A percentile compares a stretch with the other conserved stretches of the same genome.
phyloP scores from a whole-genome alignment of 1,139 yeast species.

The Yamadazyma buinensis region DNA sequence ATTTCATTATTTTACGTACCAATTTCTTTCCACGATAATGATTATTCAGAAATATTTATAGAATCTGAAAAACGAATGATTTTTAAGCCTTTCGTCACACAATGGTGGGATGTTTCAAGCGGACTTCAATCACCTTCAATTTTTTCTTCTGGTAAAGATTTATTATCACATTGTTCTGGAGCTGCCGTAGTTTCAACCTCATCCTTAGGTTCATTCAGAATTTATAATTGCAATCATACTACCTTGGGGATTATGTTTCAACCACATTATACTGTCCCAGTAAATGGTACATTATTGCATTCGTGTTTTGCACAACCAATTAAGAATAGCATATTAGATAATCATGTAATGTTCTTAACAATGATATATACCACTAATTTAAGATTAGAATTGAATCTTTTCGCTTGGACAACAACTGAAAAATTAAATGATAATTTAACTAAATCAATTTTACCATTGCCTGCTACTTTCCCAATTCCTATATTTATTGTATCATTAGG shows the following conservation, averaged over 20 bases:
- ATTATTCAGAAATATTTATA: slow-evolving; percentile 16
- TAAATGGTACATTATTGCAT: slow-evolving; percentile 40
- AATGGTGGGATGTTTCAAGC: slow-evolving; percentile 46
- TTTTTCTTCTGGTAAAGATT: slow-evolving; percentile 31
- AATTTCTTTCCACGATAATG: slow-evolving; percentile 23
- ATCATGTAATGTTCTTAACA: slow-evolving; percentile 33
- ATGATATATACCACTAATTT: slow-evolving; percentile 34
- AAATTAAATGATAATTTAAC: slow-evolving; percentile 19
- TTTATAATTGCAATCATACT: slow-evolving; percentile 34
- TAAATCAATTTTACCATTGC: slow-evolving; percentile 29
- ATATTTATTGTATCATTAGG: slow-evolving; percentile 36
- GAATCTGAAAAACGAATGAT: slow-evolving; percentile 11
- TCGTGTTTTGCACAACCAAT: slow-evolving; percentile 42
- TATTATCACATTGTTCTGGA: slow-evolving; percentile 37
- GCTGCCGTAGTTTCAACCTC: slow-evolving; percentile 37
- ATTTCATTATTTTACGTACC: slow-evolving; percentile 36
- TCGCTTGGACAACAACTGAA: slow-evolving; percentile 38
- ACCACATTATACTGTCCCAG: slow-evolving; percentile 36
- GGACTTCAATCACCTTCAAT: slow-evolving; percentile 19
- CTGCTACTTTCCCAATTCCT: slow-evolving; percentile 37
- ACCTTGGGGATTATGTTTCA: slow-evolving; percentile 35
- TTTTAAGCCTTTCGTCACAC: slow-evolving; percentile 45
- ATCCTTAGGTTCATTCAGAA: slow-evolving; percentile 32
- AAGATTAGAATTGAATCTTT: slow-evolving; percentile 35
- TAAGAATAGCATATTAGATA: slow-evolving; percentile 20